Base-by-base conservation (phyloP, 2,329 filamentous ascomycete species). In the Microdochium trichocladiopsis region DNA sequence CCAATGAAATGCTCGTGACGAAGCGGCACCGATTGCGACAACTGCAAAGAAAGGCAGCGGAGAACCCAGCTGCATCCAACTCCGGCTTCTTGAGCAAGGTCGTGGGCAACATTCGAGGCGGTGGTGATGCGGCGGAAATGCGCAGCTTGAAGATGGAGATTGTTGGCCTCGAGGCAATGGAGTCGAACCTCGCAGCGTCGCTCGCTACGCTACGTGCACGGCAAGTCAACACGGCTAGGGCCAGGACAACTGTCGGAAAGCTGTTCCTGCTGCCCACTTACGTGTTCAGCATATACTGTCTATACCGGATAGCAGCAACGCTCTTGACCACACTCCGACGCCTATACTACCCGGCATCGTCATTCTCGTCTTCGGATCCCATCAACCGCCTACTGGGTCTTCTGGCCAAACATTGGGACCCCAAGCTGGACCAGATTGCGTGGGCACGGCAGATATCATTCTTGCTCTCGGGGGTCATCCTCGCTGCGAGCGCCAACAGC, bases 371-470 rank as follows among this genome's bases (percentile, higher is more conserved):
- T 51, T 85, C 84, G 16, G 91, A 95, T 64, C 90, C 90, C 1
- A 88, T 95, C 65, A 95, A 88, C 71, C 87, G 90, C 57, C 78
- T 93, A 55, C 80, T 95, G 9, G 88, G 88, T 4, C 76, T 95
- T 12, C 71, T 95, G 18, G 89, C 88, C 3, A 86, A 87, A 52
- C 88, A 95, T 70, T 92, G 88, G 81, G 88, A 95, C 63, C 88
- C 88, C 2, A 82, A 85, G 55, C 79, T 95, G 24, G 88, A 95
- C 69, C 88, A 90, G 62, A 79, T 83, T 11, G 87, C 88, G 10
- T 95, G 90, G 89, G 86, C 88, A 22, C 85, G 89, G 25, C 88
- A 90, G 63, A 92, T 95, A 58, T 90, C 87, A 54, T 95, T 95
- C 68, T 73, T 90, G 22, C 77, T 95, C 4, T 90, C 86, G 8